These are phyloP conservation scores for Pichia sp. DNA, from an alignment of 1,139 yeast genomes.

Conservation along the genomic window DNA sequence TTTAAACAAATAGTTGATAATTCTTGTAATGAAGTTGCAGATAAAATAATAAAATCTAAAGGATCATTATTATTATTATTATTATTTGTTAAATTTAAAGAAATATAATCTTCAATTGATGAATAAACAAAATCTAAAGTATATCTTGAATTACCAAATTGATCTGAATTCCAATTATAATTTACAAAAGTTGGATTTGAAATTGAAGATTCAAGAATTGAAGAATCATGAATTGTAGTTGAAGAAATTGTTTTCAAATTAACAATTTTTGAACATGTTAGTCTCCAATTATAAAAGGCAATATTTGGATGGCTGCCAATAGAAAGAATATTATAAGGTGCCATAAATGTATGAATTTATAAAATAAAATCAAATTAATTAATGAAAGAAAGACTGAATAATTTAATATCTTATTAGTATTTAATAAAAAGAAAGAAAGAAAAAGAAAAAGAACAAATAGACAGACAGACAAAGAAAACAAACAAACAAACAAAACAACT, in stretches of 20 bases:
- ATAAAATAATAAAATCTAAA: slow-evolving; percentile 33
- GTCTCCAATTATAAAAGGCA: slow-evolving; percentile 46
- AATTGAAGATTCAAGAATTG: not conserved
- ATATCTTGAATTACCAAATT: slow-evolving; percentile 29
- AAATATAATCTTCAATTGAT: slow-evolving; percentile 6
- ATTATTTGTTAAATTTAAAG: not conserved
- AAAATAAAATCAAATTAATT: not conserved
- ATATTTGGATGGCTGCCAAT: slow-evolving; percentile 47
- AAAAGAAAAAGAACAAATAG: no score
- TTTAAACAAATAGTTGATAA: slow-evolving; percentile 35
- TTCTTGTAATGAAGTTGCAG: slow-evolving; percentile 43
- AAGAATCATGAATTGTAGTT: slow-evolving; percentile 7
- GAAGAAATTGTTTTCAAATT: slow-evolving; percentile 34
- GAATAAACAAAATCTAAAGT: slow-evolving; percentile 18
- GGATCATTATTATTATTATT: not conserved
- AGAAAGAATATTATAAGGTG: slow-evolving; percentile 21
- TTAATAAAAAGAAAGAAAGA: no score
- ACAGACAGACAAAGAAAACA: no score
- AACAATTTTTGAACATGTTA: slow-evolving; percentile 35
- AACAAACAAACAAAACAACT: no score
- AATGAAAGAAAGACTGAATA: no score
- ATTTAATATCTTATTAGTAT: no score
- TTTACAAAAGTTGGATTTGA: slow-evolving; percentile 9
- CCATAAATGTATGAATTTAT: slow-evolving; percentile 7
- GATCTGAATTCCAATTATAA: slow-evolving; percentile 28